phyloP scores from a whole-genome alignment of 768 basidiomycete genomes.

The Cystobasidium ongulense region DNA sequence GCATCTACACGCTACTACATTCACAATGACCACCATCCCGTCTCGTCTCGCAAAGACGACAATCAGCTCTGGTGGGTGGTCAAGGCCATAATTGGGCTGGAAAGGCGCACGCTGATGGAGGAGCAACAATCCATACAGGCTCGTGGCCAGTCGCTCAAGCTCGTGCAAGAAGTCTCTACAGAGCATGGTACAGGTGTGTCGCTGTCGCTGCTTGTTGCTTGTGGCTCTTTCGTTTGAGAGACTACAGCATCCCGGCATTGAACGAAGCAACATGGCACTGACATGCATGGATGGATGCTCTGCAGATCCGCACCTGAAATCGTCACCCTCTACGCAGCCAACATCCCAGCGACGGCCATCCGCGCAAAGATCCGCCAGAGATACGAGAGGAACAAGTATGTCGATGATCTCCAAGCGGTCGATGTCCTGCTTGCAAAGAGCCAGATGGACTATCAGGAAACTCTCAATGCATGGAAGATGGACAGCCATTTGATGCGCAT shows the following conservation, averaged over 20 bases:
- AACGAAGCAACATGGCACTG: not conserved
- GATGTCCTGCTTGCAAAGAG: conserved; percentile 79
- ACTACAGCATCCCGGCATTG: conserved; percentile 3
- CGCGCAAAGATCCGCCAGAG: conserved; percentile 73
- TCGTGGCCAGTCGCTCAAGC: conserved; percentile 56
- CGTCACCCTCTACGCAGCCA: conserved; percentile 64
- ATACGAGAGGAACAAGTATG: conserved; percentile 76
- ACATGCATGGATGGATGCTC: not conserved
- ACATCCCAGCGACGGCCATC: conserved; percentile 65
- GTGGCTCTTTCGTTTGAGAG: too few relatives aligned
- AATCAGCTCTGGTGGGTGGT: conserved; percentile 53
- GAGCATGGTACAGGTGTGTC: conserved; percentile 88
- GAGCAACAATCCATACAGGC: not conserved
- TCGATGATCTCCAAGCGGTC: conserved; percentile 71
- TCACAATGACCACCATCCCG: conserved; percentile 71
- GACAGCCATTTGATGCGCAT: conserved; percentile 22
- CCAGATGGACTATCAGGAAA: conserved; percentile 80
- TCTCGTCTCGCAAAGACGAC: conserved; percentile 70
- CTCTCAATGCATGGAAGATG: conserved; percentile 28
- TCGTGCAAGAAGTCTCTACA: conserved; percentile 69
- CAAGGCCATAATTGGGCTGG: not conserved
- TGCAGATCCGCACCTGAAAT: conserved; percentile 76
- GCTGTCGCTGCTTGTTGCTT: not conserved
- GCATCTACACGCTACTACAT: not conserved
- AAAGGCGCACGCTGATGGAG: not conserved